Conservation (phyloP, 352 stramenopile genomes). For the Globisporangium mamillatum region DNA sequence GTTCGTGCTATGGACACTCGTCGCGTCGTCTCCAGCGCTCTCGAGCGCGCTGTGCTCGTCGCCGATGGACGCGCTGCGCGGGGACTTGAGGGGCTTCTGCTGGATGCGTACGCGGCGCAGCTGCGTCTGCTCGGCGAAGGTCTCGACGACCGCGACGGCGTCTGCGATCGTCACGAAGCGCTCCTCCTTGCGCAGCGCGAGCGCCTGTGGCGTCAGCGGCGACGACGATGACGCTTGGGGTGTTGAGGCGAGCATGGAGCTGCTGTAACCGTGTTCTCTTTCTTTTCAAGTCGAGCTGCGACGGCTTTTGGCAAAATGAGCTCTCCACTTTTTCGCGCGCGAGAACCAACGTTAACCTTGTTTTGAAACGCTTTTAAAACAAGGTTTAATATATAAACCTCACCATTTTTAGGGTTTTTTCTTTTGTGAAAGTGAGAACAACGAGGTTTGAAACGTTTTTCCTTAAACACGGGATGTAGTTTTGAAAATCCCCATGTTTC, state of each 20-base stretch:
- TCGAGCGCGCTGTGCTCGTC: slow-evolving; percentile 10
- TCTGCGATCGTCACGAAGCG: slow-evolving; percentile 62
- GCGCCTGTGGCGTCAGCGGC: neutral
- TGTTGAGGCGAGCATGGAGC: neutral
- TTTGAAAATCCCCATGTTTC: too few relatives aligned
- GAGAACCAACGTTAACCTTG: neutral
- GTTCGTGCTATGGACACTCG: neutral
- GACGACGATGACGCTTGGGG: neutral
- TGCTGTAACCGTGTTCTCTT: neutral
- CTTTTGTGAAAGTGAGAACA: too few relatives aligned
- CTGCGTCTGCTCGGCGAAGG: slow-evolving; percentile 54
- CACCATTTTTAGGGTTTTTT: too few relatives aligned
- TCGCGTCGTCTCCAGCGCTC: neutral
- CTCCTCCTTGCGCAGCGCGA: slow-evolving; percentile 51
- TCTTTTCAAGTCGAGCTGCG: slow-evolving; percentile 20
- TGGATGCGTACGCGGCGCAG: slow-evolving; percentile 51
- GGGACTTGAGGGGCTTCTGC: slow-evolving; percentile 22
- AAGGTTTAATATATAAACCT: neutral
- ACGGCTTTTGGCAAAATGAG: slow-evolving; percentile 46
- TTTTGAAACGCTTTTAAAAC: slow-evolving; percentile 17
- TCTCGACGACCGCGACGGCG: slow-evolving; percentile 57
- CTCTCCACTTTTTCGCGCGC: slow-evolving; percentile 2
- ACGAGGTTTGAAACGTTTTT: too few relatives aligned
- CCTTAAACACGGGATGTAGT: too few relatives aligned
- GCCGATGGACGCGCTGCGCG: slow-evolving; percentile 5